Conservation (phyloP, 1,284 basidiomycete genomes). For the Austroboletus niveus region DNA sequence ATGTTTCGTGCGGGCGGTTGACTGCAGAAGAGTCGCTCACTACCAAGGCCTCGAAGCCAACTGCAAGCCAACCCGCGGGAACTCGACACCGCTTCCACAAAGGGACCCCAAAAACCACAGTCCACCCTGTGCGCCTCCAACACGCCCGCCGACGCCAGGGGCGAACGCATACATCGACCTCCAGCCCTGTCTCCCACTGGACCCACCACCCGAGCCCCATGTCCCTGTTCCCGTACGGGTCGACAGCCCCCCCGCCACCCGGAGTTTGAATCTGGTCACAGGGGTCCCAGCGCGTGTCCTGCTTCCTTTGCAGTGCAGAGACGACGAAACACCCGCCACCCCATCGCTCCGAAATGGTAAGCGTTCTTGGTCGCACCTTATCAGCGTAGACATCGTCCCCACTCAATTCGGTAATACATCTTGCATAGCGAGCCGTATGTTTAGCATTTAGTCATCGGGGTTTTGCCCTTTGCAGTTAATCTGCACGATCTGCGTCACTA, state of each 20-base stretch:
- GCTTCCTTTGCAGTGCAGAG: slow-evolving; percentile 1
- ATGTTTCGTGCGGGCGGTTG: slow-evolving; percentile 29
- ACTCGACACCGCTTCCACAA: slow-evolving; percentile 22
- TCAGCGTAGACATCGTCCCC: too few species aligned
- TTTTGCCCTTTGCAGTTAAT: too few species aligned
- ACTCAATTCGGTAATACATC: too few species aligned
- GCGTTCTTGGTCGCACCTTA: too few species aligned
- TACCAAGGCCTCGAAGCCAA: slow-evolving; percentile 26
- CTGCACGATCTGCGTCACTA: too few species aligned
- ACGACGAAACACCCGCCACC: background rate
- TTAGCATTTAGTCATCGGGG: too few species aligned
- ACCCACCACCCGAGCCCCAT: background rate
- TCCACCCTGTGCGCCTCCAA: background rate
- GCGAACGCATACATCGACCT: background rate
- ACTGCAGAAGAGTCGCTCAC: slow-evolving; percentile 31
- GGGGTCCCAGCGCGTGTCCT: slow-evolving; percentile 23
- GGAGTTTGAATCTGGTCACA: slow-evolving; percentile 30
- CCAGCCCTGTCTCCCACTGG: background rate
- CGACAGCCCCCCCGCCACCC: slow-evolving; percentile 12
- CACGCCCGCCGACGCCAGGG: background rate
- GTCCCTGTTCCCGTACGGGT: slow-evolving; percentile 1
- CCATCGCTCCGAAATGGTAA: too few species aligned
- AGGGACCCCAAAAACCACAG: slow-evolving; percentile 18
- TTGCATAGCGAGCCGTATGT: too few species aligned
- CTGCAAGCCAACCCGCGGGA: slow-evolving; percentile 28